phyloP scores from a whole-genome alignment of 148 eudicot species.

The Euryodendron excelsum region DNA sequence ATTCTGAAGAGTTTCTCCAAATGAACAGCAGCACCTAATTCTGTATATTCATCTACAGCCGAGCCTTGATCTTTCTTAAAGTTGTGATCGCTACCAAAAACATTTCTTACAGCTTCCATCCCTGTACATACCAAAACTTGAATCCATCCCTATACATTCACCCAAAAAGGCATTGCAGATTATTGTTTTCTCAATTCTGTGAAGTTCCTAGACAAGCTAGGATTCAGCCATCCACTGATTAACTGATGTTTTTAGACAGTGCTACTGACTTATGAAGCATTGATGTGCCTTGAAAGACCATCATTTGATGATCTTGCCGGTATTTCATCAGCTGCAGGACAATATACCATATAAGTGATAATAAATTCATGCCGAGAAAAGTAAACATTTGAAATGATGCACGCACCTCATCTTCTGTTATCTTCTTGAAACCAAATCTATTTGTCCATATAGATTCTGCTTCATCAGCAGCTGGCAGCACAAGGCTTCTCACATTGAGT shows the following conservation, averaged over 20 bases:
- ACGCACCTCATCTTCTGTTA: slow-evolving; percentile 48
- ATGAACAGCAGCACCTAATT: background rate
- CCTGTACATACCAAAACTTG: background rate
- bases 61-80: background rate
- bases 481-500: slow-evolving; percentile 48
- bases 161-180: background rate
- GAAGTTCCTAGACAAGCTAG: background rate
- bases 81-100: background rate
- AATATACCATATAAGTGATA: background rate
- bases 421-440: slow-evolving; percentile 64
- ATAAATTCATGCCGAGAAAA: background rate
- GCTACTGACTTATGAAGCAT: slow-evolving; percentile 56
- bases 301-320: slow-evolving; percentile 35
- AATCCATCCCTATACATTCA: slow-evolving; percentile 9
- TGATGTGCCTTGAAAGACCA: slow-evolving; percentile 71
- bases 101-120: background rate
- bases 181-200: background rate
- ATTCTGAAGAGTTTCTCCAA: background rate
- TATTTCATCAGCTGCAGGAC: slow-evolving; percentile 51
- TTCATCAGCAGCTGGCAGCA: slow-evolving; percentile 86
- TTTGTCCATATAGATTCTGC: slow-evolving; percentile 66
- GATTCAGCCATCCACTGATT: background rate
- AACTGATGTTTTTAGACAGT: slow-evolving; percentile 8
- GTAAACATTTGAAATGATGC: background rate
- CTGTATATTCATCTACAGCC: background rate